Base-by-base conservation (phyloP, 345 rosid species). In the Lenwebbia sp. region DNA sequence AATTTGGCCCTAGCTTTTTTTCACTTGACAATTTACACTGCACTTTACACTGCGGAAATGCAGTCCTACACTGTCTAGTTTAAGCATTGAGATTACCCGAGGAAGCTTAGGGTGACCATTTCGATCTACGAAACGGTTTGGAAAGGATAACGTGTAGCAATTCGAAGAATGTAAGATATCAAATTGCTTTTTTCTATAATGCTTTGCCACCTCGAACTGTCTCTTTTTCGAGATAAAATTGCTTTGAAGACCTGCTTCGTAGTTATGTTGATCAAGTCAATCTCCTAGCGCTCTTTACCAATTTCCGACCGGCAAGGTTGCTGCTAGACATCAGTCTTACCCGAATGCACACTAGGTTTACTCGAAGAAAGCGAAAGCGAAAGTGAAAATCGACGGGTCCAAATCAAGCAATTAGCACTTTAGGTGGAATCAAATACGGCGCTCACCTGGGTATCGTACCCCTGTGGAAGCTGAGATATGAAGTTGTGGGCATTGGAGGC, bases 401-500 rank as follows among this genome's bases (percentile, higher is more conserved):
- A 9, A 19, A 37, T 70, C 81, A 37, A 4, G 47, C 81, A 33
- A 70, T 21, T 37, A 70, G 26, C 23, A 19, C 23, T 37, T 37
- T 70, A 70, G 21, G 11, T 22, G 47, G 81, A 70, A 70, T 37
- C 23, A 40, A 25, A 70, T 37, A 10, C 11, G 81, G 19, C 5
- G 65, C 90, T 82, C 87, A 93, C 98, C 94, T 92, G 95, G 23
- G 98, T 96, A 37, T 93, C 94, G 30, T 94, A 96, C 15, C 91
- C 94, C 54, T 89, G 88, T 70, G 98, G 96, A 89, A 94, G 87
- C 84, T 92, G 90, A 76, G 89, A 86, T 22, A 95, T 94, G 92
- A 96, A 96, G 87, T 85, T 88, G 86, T 96, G 96, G 51, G 94
- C 98, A 86, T 94, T 94, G 13, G 98, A 92, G 82, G 95, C 95